Base-by-base conservation (phyloP, 768 basidiomycete species). In the Russula virescens region DNA sequence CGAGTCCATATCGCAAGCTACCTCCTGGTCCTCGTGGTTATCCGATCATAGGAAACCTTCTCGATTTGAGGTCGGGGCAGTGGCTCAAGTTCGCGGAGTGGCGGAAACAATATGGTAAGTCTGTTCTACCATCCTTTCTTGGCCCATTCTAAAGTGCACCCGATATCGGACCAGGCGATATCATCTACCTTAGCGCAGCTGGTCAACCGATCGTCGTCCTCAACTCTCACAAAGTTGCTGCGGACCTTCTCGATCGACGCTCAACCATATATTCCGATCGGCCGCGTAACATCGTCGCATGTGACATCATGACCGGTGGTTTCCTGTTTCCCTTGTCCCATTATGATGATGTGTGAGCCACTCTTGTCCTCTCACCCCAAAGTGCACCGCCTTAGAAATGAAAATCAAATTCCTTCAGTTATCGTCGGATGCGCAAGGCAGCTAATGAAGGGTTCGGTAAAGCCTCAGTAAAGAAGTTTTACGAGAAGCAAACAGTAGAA, bases 21-120 rank as follows among this genome's bases (percentile, higher is more conserved):
- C 52, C 52, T 53, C 52, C 52, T 8, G 52, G 52, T 2, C 52
- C 52, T 53, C 52, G 52, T 38, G 52, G 52, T 16, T 53, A 38
- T 11, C 52, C 52, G 16, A 23, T 53, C 21, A 18, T 53, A 38
- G 52, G 52, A 25, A 53, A 38, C 35, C 16, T 53, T 53, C n/a
- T 23, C 23, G 52, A 53, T 1, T 13, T 53, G 52, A 38, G 14
- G 52, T 8, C 25, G 23, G 52, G 35, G 8, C 35, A 38, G 8
- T 53, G 52, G 52, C 34, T 53, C 34, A 38, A 52, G 35, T 52
- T 52, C 21, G 18, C 51, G 38, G 21, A 52, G 11, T 52, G 34
- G 51, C 34, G 34, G 10, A 23, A 38, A 21, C 21, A 13, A 16
- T 52, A 52, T 14, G 51, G 51, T 38, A 21, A 23, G 51, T 23